Evolutionary conservation across 345 rosid genomes (phyloP).

Genomic region (Citrus glauca): DNA sequence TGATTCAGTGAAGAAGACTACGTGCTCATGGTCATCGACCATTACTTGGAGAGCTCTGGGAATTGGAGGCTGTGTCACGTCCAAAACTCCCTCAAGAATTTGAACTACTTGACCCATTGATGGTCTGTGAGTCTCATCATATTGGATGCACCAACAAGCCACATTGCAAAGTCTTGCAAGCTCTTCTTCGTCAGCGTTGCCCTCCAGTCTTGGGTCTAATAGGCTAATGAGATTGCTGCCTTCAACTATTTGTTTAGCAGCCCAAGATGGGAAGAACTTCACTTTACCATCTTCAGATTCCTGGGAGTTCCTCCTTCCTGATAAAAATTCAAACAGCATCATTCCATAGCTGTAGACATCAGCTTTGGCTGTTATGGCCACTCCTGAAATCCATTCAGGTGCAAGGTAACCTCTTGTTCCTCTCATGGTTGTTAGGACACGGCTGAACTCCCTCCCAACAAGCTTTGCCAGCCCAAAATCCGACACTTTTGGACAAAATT

Average conservation of each 20-base stretch:
- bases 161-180: conserved; percentile 56
- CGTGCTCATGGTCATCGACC: conserved; percentile 29
- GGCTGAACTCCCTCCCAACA: conserved; percentile 75
- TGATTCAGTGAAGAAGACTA: conserved; percentile 50
- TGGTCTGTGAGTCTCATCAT: conserved; percentile 42
- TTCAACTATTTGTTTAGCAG: conserved; percentile 37
- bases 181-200: conserved; percentile 50
- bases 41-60: conserved; percentile 61
- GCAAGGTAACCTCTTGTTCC: conserved; percentile 65
- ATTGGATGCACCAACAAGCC: conserved; percentile 65
- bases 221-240: conserved; percentile 45
- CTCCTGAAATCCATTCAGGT: conserved; percentile 67
- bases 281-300: conserved; percentile 41
- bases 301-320: conserved; percentile 76
- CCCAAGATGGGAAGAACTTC: conserved; percentile 60
- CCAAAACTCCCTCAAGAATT: conserved; percentile 70
- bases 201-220: conserved; percentile 45
- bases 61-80: conserved; percentile 49
- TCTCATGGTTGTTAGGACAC: conserved; percentile 81
- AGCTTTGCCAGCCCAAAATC: conserved; percentile 90
- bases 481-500: conserved; percentile 30
- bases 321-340: conserved; percentile 78
- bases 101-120: conserved; percentile 85
- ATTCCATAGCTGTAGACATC: conserved; percentile 91
- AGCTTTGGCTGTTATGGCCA: conserved; percentile 74